Conservation (phyloP, 2,329 filamentous ascomycete species). For the Aspergillus piperis region DNA sequence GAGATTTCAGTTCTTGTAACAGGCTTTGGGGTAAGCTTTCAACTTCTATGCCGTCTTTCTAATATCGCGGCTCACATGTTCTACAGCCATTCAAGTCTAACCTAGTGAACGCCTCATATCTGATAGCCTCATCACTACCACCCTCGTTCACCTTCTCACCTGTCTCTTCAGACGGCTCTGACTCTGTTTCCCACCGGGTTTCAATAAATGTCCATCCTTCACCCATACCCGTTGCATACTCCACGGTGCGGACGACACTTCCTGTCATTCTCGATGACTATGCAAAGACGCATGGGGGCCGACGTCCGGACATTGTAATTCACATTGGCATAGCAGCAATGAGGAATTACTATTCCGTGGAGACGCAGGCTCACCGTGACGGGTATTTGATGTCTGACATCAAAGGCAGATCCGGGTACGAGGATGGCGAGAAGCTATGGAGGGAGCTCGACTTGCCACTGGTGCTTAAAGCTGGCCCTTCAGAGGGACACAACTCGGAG, state of each 20-base stretch:
- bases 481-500: conserved; percentile 6
- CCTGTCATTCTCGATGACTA: conserved; percentile 61
- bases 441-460: conserved; percentile 52
- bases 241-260: conserved; percentile 62
- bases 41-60: background rate
- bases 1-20: conserved; percentile 31
- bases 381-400: conserved; percentile 72
- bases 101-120: conserved; percentile 76
- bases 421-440: conserved; percentile 54
- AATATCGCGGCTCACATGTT: background rate
- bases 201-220: conserved; percentile 58
- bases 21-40: conserved; percentile 24
- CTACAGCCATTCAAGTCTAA: conserved; percentile 73
- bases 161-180: conserved; percentile 16
- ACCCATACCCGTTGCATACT: conserved; percentile 71
- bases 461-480: conserved; percentile 56
- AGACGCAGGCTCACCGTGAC: conserved; percentile 69
- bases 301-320: conserved; percentile 64
- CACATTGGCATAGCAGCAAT: conserved; percentile 78
- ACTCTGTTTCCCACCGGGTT: conserved; percentile 33
- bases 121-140: conserved; percentile 72
- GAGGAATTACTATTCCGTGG: conserved; percentile 67
- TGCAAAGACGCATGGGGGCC: conserved; percentile 41
- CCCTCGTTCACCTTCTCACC: conserved; percentile 56
- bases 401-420: conserved; percentile 53